phyloP scores from a whole-genome alignment of 169 alveolate species.

The Cyclospora cayetanensis region DNA sequence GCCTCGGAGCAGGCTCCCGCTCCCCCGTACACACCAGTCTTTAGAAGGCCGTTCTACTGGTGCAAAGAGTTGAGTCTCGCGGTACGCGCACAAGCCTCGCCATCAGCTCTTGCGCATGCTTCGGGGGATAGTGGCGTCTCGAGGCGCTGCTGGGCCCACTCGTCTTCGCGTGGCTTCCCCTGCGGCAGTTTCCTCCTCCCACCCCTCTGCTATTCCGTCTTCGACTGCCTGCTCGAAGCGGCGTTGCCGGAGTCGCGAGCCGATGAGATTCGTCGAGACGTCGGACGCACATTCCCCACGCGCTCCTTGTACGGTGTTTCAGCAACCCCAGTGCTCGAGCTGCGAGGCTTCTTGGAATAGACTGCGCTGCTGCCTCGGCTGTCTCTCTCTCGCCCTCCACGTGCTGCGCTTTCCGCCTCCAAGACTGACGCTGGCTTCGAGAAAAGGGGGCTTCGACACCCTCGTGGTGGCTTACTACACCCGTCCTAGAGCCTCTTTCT shows the following conservation, averaged over 20 bases:
- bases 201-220: neutral
- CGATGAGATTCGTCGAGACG: constrained; percentile 61
- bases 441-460: too few relatives aligned
- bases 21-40: neutral
- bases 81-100: neutral
- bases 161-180: neutral
- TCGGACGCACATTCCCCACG: constrained; percentile 51
- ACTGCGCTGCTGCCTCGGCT: too few relatives aligned
- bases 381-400: too few relatives aligned
- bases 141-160: neutral
- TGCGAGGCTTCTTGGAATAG: too few relatives aligned
- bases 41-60: neutral
- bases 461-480: too few relatives aligned
- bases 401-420: neutral
- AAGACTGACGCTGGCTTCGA: neutral
- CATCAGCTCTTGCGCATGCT: neutral
- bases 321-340: too few relatives aligned
- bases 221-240: neutral
- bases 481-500: too few relatives aligned
- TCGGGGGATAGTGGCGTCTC: neutral
- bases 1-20: neutral
- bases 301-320: constrained; percentile 38
- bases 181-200: neutral
- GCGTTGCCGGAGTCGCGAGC: neutral
- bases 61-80: neutral